phyloP scores from a whole-genome alignment of 495 filamentous ascomycete genomes.

The Hypomontagnella submonticulosa region DNA sequence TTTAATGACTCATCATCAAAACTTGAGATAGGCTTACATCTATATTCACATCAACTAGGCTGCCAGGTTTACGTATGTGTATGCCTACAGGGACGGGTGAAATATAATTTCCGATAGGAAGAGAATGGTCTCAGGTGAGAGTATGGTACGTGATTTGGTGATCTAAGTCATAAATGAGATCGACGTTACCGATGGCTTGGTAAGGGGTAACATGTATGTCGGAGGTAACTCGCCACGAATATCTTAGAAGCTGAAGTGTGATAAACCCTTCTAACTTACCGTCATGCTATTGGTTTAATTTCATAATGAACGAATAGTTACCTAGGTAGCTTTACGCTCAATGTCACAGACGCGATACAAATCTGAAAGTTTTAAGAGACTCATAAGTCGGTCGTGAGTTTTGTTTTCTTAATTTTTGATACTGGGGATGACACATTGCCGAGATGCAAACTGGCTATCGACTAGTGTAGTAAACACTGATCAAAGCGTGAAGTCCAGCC shows the following conservation, averaged over 20 bases:
- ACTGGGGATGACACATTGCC: slow-evolving; percentile 32
- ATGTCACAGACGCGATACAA: not conserved
- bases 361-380: not conserved
- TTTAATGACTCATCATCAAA: too few species aligned
- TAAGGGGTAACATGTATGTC: too few species aligned
- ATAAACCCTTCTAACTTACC: not conserved
- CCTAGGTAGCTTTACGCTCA: not conserved
- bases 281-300: not conserved
- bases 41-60: not conserved
- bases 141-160: too few species aligned
- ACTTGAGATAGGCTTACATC: too few species aligned
- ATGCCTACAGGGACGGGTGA: not conserved
- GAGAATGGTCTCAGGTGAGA: too few species aligned
- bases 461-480: slow-evolving; percentile 26
- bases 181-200: too few species aligned
- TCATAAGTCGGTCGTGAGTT: slow-evolving; percentile 26
- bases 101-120: too few species aligned
- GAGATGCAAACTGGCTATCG: slow-evolving; percentile 23
- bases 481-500: slow-evolving; percentile 33
- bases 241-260: too few species aligned
- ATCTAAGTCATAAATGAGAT: too few species aligned
- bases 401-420: slow-evolving; percentile 39
- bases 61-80: not conserved
- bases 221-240: too few species aligned
- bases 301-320: not conserved